Conservation (phyloP, 2,329 filamentous ascomycete species). For the Claviceps monticola region DNA sequence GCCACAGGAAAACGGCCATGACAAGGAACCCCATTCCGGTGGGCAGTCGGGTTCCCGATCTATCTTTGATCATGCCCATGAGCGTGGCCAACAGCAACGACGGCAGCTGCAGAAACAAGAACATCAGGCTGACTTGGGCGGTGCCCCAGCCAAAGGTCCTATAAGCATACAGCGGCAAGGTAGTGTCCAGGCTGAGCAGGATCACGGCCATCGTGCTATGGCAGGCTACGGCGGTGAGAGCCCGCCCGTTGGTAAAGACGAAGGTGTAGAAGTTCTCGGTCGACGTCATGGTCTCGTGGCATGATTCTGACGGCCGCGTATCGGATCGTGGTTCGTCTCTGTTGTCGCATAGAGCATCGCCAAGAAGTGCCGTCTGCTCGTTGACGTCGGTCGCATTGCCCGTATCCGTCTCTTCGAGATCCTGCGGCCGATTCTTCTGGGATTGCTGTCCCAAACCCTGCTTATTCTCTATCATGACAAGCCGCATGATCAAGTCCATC, state of each 20-base stretch:
- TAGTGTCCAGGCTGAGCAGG: constrained; percentile 1
- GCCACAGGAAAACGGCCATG: not conserved
- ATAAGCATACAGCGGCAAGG: not conserved
- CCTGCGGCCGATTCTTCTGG: too few relatives aligned
- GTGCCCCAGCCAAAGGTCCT: not conserved
- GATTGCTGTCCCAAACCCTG: too few relatives aligned
- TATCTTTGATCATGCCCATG: not conserved
- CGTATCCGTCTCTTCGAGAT: not conserved
- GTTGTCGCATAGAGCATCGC: not conserved
- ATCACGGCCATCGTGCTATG: not conserved
- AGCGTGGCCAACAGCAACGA: not conserved
- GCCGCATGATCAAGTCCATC: not conserved
- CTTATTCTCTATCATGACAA: not conserved
- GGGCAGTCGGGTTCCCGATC: not conserved
- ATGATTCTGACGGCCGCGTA: not conserved
- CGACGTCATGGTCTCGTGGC: not conserved
- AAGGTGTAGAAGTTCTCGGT: not conserved
- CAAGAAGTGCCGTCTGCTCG: not conserved
- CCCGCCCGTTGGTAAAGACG: not conserved
- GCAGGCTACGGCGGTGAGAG: not conserved
- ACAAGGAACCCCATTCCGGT: not conserved
- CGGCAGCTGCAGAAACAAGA: not conserved
- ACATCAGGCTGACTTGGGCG: not conserved
- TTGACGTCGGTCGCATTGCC: not conserved
- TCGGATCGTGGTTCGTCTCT: not conserved